Base-by-base conservation (phyloP, 176 grass and related monocot species). In the Eragrostis curvula region DNA sequence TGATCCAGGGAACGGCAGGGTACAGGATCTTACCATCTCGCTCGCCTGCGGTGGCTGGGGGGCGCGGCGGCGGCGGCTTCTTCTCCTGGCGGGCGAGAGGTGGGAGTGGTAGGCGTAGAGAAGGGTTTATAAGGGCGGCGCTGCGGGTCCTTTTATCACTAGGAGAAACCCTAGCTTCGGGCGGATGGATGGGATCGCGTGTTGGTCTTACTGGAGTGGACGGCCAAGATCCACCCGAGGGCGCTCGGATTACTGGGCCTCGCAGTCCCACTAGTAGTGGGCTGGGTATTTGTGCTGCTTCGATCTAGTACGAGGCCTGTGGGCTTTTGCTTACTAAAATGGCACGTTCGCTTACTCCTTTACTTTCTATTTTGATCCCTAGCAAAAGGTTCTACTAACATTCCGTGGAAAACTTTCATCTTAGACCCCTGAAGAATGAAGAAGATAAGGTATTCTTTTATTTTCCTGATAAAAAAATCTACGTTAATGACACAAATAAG, bases 1-100 rank as follows among this genome's bases (percentile, higher is more conserved):
- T 6, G 13, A 6, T 24, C 14, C 7, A 25, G 2, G 12, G 25
- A 46, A 27, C 0, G 8, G 10, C 18, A 48, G 49, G 48, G 3
- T 5, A 4, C 5, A 0, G 11, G 70, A 75, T 74, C 87, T 60
- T 87, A 93, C 90, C 87, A 93, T 89, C 56, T 84, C 66, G 39
- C 74, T 87, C 21, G 30, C 44, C 71, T 78, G 82, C 25, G 49
- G 48, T 27, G 30, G 20, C 53, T 69, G 32, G 2, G 32, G 68
- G 32, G 44, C n/a, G 32, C 32, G 40, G 32, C 71, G 5, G 64
- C 63, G 2, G 76, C 27, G 53, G 69, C 83, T n/a, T 47, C 63
- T 76, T 9, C 82, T 46, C 15, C 62, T 58, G 23, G 42, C 59
- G 84, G 44, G 84, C 25, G 62, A 77, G 64, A 68, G 47, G 45